Percentiles rank a stretch among this genome's conserved stretches.
Evolutionary conservation across 805 yeast species (phyloP).

Genomic region (Wickerhamomyces subpelliculosus): DNA sequence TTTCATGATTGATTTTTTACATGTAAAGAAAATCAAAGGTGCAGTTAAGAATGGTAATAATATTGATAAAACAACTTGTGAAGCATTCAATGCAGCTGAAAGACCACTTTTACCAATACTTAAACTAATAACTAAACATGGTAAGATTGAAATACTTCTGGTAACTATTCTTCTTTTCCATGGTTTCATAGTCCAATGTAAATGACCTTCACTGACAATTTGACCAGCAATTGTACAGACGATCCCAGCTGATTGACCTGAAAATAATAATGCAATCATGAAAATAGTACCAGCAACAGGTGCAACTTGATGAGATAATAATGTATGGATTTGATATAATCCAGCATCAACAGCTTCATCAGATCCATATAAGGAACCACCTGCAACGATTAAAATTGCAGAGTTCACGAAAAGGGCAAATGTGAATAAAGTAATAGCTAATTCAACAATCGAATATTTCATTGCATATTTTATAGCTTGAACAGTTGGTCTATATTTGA

Average conservation of each 20-base stretch:
- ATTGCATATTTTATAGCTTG: slow-evolving; percentile 69
- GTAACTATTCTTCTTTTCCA: slow-evolving; percentile 77
- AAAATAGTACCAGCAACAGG: slow-evolving; percentile 78
- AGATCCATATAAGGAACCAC: slow-evolving; percentile 65
- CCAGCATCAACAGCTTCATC: slow-evolving; percentile 76
- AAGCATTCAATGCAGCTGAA: slow-evolving; percentile 66
- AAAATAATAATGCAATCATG: slow-evolving; percentile 74
- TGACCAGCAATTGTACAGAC: slow-evolving; percentile 94
- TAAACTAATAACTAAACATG: slow-evolving; percentile 68
- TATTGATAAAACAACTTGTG: slow-evolving; percentile 79
- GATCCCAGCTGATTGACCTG: slow-evolving; percentile 89
- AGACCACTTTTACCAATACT: slow-evolving; percentile 71
- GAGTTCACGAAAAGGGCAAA: slow-evolving; percentile 84
- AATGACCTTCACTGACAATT: slow-evolving; percentile 85
- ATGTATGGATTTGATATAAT: slow-evolving; percentile 64
- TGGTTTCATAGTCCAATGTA: slow-evolving; percentile 75
- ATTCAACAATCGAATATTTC: slow-evolving; percentile 66
- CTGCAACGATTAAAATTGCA: slow-evolving; percentile 76
- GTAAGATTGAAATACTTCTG: slow-evolving; percentile 70
- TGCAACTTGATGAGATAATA: slow-evolving; percentile 55
- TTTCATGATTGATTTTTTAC: slow-evolving; percentile 61
- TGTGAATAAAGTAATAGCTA: slow-evolving; percentile 62
- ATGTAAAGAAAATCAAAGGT: slow-evolving; percentile 79
- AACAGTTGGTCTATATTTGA: slow-evolving; percentile 57
- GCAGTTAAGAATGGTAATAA: slow-evolving; percentile 80